Percentiles rank a stretch among this genome's conserved stretches.
Evolutionary conservation across 768 basidiomycete species (phyloP).

Genomic region (Mycena olivaceomarginata): DNA sequence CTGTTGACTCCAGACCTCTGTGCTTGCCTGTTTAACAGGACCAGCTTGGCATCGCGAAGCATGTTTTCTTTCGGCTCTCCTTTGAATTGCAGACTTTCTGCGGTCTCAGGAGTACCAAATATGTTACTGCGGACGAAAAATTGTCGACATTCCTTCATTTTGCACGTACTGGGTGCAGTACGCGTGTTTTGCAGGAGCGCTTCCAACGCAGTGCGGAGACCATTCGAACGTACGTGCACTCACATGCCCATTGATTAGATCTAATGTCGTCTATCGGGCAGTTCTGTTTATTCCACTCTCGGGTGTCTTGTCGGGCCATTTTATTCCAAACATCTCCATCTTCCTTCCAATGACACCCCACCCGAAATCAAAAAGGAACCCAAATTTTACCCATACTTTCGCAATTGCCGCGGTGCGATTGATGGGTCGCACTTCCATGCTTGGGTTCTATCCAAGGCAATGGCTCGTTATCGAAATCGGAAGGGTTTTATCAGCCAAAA

Average conservation of each 20-base stretch:
- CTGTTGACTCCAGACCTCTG: too few relatives aligned
- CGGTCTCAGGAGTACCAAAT: too few relatives aligned
- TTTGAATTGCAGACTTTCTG: not conserved
- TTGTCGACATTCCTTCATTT: too few relatives aligned
- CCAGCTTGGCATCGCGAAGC: too few relatives aligned
- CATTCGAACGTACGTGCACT: conserved; percentile 43
- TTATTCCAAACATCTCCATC: conserved; percentile 43
- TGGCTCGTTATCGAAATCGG: not conserved
- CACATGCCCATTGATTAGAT: not conserved
- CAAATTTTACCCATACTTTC: conserved; percentile 45
- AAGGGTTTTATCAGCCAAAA: conserved; percentile 56
- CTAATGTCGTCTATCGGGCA: not conserved
- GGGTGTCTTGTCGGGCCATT: not conserved
- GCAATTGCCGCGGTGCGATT: conserved; percentile 24
- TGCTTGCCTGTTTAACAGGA: too few relatives aligned
- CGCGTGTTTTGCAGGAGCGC: too few relatives aligned
- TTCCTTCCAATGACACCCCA: conserved; percentile 45
- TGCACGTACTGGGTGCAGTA: too few relatives aligned
- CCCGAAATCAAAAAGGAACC: conserved; percentile 42
- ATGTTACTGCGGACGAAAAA: too few relatives aligned
- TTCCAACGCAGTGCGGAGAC: too few relatives aligned
- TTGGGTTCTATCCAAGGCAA: too few relatives aligned
- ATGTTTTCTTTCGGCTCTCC: too few relatives aligned
- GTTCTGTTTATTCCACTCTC: not conserved
- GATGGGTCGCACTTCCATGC: too few relatives aligned